Evolutionary conservation across 2,329 filamentous ascomycete species (phyloP).

Genomic region (Penicillium sp.): DNA sequence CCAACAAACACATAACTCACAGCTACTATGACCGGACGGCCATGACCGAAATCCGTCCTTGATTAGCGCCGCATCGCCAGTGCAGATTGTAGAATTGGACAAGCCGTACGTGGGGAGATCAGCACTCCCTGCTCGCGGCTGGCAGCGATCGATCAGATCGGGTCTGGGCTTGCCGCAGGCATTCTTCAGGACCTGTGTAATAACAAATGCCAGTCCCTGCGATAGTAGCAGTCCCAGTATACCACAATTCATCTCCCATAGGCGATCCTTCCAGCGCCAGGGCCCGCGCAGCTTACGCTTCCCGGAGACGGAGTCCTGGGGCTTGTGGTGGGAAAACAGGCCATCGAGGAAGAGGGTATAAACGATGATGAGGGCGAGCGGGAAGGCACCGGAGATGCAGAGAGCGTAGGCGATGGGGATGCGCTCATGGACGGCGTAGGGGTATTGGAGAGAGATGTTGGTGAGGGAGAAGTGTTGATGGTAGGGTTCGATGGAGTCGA

Average conservation of each 20-base stretch:
- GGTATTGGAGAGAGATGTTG: conserved; percentile 56
- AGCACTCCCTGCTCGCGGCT: conserved; percentile 34
- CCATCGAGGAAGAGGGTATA: conserved; percentile 58
- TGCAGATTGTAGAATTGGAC: conserved; percentile 50
- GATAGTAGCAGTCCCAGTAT: conserved; percentile 54
- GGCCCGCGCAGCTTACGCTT: conserved; percentile 42
- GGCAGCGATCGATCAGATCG: conserved; percentile 56
- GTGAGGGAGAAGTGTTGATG: conserved; percentile 55
- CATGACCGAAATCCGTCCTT: conserved; percentile 59
- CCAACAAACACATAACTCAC: conserved; percentile 32
- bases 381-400: conserved; percentile 48
- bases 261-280: conserved; percentile 52
- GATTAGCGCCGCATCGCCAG: conserved; percentile 47
- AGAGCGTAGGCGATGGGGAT: conserved; percentile 50
- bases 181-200: conserved; percentile 56
- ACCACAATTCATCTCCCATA: conserved; percentile 61
- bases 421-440: conserved; percentile 53
- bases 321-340: conserved; percentile 51
- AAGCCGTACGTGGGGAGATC: conserved; percentile 42
- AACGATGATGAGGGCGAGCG: conserved; percentile 49
- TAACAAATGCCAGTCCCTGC: conserved; percentile 53
- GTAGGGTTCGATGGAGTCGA: conserved; percentile 53
- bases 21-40: conserved; percentile 54
- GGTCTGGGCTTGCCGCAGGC: conserved; percentile 57
- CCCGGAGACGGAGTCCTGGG: conserved; percentile 31